Conservation (phyloP, 1,139 yeast genomes). For the Meyerozyma guilliermondii region DNA sequence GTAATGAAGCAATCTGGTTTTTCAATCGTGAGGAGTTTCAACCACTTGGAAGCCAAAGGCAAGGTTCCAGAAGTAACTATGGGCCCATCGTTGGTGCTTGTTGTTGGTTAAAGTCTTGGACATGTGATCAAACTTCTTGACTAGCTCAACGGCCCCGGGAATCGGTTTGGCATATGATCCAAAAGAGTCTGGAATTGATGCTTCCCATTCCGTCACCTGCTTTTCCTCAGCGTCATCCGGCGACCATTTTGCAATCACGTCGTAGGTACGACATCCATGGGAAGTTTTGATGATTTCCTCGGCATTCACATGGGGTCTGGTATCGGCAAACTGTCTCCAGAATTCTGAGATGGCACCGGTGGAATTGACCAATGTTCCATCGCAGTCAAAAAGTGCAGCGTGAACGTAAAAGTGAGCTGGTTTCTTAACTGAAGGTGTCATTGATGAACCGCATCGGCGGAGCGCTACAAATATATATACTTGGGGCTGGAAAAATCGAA, state of each 20-base stretch:
- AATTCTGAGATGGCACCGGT: constrained; percentile 14
- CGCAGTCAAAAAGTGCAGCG: constrained; percentile 14
- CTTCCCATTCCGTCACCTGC: constrained; percentile 14
- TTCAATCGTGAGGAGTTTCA: constrained; percentile 11
- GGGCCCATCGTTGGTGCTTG: constrained; percentile 14
- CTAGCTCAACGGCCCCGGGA: constrained; percentile 13
- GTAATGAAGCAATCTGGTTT: constrained; percentile 14
- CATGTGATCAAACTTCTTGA: constrained; percentile 10
- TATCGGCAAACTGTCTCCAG: constrained; percentile 13
- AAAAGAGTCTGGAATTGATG: constrained; percentile 11
- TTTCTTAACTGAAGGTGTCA: constrained; percentile 6
- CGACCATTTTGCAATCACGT: constrained; percentile 15
- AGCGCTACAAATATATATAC: background rate
- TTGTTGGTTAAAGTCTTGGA: constrained; percentile 9
- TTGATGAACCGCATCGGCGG: background rate
- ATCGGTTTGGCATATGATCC: constrained; percentile 13
- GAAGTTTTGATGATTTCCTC: constrained; percentile 14
- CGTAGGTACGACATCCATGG: constrained; percentile 13
- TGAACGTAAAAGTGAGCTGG: constrained; percentile 12
- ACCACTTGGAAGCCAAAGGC: constrained; percentile 14
- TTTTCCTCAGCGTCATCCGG: constrained; percentile 13
- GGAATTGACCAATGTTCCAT: constrained; percentile 13
- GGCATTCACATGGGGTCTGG: constrained; percentile 14
- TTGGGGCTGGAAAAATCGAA: background rate
- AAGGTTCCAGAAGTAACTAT: constrained; percentile 14